phyloP scores from a whole-genome alignment of 2,329 filamentous ascomycete species.

The Myriosclerotinia scirpicola region DNA sequence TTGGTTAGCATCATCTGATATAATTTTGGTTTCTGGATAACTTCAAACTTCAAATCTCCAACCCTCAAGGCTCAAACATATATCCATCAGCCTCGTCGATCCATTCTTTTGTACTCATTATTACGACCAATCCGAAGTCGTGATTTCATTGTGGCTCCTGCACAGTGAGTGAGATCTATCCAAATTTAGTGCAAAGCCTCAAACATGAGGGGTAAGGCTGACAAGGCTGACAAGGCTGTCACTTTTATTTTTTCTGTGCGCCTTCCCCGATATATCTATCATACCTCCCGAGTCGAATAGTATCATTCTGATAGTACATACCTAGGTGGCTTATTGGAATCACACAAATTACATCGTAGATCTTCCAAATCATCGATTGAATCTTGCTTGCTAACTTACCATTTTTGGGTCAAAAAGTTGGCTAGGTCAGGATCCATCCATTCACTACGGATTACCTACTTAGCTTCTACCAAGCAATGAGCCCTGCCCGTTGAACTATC shows the following conservation, averaged over 20 bases:
- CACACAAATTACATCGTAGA: neutral
- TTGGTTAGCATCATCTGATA: neutral
- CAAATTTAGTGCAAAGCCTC: neutral
- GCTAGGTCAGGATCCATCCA: too few species aligned
- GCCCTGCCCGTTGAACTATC: too few species aligned
- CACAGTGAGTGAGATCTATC: neutral
- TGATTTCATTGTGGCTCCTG: neutral
- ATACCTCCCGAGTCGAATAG: too few species aligned
- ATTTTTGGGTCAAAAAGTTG: neutral
- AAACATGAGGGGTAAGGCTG: slow-evolving; percentile 7
- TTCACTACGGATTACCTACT: too few species aligned
- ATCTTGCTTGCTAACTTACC: slow-evolving; percentile 5
- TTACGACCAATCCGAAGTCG: neutral
- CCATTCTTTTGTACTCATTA: too few species aligned
- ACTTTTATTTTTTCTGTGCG: neutral
- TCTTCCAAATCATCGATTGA: neutral
- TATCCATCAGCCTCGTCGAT: slow-evolving; percentile 4
- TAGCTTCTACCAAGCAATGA: too few species aligned
- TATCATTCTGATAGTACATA: neutral
- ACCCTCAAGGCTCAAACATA: too few species aligned
- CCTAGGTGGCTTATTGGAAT: neutral
- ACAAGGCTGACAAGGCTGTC: neutral
- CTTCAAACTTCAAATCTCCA: neutral
- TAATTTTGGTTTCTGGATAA: neutral
- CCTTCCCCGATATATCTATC: neutral